phyloP scores from a whole-genome alignment of 345 rosid genomes.

The Reutealis trisperma region DNA sequence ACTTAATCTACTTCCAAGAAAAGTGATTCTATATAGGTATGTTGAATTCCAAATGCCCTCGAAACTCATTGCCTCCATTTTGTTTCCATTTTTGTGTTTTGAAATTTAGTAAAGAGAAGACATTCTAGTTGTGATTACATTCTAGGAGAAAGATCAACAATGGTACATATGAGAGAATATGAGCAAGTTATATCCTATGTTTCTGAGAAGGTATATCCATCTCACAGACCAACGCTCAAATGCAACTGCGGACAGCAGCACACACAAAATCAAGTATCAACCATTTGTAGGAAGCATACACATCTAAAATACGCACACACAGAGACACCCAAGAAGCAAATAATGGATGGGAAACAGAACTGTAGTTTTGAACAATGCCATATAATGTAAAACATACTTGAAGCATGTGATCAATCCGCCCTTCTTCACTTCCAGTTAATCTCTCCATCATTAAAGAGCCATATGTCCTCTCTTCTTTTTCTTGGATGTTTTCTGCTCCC shows the following conservation, averaged over 20 bases:
- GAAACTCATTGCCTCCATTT: neutral
- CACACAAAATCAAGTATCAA: neutral
- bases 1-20: no score
- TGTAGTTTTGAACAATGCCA: neutral
- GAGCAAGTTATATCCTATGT: neutral
- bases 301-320: neutral
- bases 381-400: constrained; percentile 51
- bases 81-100: neutral
- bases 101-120: neutral
- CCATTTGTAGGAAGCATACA: neutral
- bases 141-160: neutral
- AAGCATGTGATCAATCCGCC: constrained; percentile 89
- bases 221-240: neutral
- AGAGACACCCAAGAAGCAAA: neutral
- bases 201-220: neutral
- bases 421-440: constrained; percentile 73
- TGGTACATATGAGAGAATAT: neutral
- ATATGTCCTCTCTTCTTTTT: constrained; percentile 60
- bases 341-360: neutral
- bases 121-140: neutral
- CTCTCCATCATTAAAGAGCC: constrained; percentile 87
- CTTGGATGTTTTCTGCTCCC: constrained; percentile 42
- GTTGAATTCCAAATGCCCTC: no score
- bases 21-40: no score
- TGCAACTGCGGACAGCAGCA: no score